A percentile compares a stretch with the other conserved stretches of the same genome.
Evolutionary conservation across 257 asterid genomes (phyloP).

Genomic region (Paulownia fortunei): DNA sequence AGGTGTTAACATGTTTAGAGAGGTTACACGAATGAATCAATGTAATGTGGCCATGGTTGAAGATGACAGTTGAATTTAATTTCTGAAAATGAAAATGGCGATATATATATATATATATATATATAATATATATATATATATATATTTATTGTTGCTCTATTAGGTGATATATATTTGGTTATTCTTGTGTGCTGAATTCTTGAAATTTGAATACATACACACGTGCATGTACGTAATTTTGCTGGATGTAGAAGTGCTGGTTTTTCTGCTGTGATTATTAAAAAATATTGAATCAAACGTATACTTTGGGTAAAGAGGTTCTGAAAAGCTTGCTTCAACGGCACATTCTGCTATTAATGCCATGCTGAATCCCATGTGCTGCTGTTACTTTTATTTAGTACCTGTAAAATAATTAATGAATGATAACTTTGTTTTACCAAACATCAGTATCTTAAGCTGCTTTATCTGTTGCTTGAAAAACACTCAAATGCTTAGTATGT

Average conservation of each 20-base stretch:
- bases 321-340: conserved; percentile 42
- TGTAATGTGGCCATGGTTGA: conserved; percentile 12
- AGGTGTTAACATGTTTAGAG: conserved; percentile 31
- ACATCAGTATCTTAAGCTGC: neutral
- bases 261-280: neutral
- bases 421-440: neutral
- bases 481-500: neutral
- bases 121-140: too few species aligned
- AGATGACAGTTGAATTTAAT: conserved; percentile 20
- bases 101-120: too few species aligned
- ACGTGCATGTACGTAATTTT: too few species aligned
- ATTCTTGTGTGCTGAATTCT: neutral
- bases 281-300: conserved; percentile 22
- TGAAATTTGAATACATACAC: neutral
- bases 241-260: neutral
- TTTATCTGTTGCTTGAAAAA: neutral
- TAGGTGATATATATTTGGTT: neutral
- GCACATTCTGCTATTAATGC: conserved; percentile 41
- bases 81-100: conserved; percentile 1
- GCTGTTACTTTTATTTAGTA: conserved; percentile 4
- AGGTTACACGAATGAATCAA: conserved; percentile 27
- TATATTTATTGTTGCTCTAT: too few species aligned
- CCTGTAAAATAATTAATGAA: neutral
- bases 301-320: conserved; percentile 20
- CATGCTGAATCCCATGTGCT: conserved; percentile 45